Evolutionary conservation across 2,329 filamentous ascomycete species (phyloP), one percentile per base, ranked within the genome.

Genomic region (Clarireedia hainanense): DNA sequence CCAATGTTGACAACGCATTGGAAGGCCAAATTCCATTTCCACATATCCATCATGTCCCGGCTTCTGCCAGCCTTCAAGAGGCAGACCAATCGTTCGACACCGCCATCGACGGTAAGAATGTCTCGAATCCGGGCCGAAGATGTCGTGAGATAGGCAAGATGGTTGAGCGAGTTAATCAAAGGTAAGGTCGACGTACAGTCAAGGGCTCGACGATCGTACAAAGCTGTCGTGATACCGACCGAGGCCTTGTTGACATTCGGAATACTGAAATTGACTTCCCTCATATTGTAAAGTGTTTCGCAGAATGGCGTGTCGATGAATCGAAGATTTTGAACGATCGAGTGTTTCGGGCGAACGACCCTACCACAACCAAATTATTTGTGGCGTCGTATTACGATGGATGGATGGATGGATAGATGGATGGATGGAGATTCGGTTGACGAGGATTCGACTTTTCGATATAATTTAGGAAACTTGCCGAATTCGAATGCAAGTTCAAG

Each of bases 1-100:
- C 94, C 94, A 69, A 99, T 97, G 72, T 99, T 99, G 70, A 99
- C 94, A 62, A 97, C 91, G 72, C 94, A 99, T 73, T 97, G 94
- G 72, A 99, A 99, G 52, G 94, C 94, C 60, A 99, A 80, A 69
- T 96, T 99, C 94, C 94, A 99, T 74, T 97, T 97, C 94, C 94
- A 99, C 89, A 96, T 96, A 72, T 96, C 92, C 92, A 97, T 96
- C 85, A 96, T 87, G 71, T 99, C 92, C 73, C 91, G 95, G 75
- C 89, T 96, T 69, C 94, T 82, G 61, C 94, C 94, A 73, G 96
- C 90, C 74, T 99, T 99, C 72, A 99, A 82, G 69, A 99, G 96
- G 80, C 91, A 96, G 70, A 99, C 89, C 64, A 99, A 78, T 62
- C 92, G 80, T 76, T 99, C 94, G 72, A 99, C 94, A 60, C 94